These are phyloP conservation scores for Prorocentrum cordatum DNA, from an alignment of 169 alveolate genomes.

Conservation along the genomic window DNA sequence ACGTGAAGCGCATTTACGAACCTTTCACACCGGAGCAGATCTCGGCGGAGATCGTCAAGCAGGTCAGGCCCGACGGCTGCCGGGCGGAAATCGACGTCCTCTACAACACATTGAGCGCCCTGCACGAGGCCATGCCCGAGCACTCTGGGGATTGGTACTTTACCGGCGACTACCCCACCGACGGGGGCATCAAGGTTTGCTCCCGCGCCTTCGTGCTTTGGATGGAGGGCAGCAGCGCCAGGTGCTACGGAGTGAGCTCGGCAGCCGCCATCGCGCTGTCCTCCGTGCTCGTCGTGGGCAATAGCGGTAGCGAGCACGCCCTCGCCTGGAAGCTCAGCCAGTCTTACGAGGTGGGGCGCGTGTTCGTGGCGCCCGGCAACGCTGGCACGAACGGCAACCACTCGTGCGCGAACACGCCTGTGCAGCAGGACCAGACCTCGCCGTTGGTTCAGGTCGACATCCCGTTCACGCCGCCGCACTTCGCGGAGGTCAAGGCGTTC, in stretches of 20 bases:
- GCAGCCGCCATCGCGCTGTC: too few species aligned
- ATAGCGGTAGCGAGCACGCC: slow-evolving; percentile 34
- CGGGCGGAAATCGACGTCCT: slow-evolving; percentile 19
- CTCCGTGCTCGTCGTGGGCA: slow-evolving; percentile 35
- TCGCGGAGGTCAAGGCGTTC: slow-evolving; percentile 22
- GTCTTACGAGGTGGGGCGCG: slow-evolving; percentile 6
- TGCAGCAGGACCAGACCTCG: slow-evolving; percentile 11
- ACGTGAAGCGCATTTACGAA: slow-evolving; percentile 49
- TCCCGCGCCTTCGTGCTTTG: slow-evolving; percentile 37
- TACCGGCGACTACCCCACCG: slow-evolving; percentile 71
- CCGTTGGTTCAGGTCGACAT: slow-evolving; percentile 42
- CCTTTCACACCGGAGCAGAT: slow-evolving; percentile 45
- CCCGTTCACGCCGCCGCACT: slow-evolving; percentile 3
- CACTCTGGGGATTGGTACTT: slow-evolving; percentile 57
- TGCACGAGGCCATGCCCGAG: slow-evolving; percentile 67
- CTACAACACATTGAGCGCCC: slow-evolving; percentile 36
- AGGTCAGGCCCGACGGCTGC: slow-evolving; percentile 24
- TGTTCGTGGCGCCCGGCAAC: slow-evolving; percentile 53
- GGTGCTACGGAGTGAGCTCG: slow-evolving; percentile 38
- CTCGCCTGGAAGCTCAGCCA: slow-evolving; percentile 43
- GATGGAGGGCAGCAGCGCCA: slow-evolving; percentile 63
- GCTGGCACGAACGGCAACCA: neutral
- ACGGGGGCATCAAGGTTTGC: slow-evolving; percentile 47
- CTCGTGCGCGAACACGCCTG: neutral
- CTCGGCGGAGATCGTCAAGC: slow-evolving; percentile 33